Conservation (phyloP, 73 alveolate species). For the Loxodes magnus region DNA sequence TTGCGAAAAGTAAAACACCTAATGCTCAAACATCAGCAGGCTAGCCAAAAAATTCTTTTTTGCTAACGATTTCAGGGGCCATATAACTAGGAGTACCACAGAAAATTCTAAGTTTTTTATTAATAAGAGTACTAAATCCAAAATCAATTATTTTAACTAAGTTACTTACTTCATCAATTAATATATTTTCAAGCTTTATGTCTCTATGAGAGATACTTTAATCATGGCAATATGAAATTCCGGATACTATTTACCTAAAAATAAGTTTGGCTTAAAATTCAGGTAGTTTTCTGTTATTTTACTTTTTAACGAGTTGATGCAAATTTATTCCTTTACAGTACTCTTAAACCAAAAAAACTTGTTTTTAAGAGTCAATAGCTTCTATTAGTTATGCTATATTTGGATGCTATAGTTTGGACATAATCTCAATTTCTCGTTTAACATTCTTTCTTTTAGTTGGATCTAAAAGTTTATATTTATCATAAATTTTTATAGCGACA, state of each 20-base stretch:
- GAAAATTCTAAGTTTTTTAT: conserved; percentile 24
- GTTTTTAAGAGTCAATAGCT: conserved; percentile 73
- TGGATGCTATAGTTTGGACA: conserved; percentile 53
- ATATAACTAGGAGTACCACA: conserved; percentile 88
- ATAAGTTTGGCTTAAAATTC: conserved; percentile 47
- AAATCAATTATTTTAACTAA: conserved; percentile 28
- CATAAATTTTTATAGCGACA: conserved; percentile 79
- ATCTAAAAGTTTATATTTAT: conserved; percentile 55
- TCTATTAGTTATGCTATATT: conserved; percentile 72
- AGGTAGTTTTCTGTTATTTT: conserved; percentile 52
- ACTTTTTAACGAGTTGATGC: conserved; percentile 46
- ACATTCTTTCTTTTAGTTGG: conserved; percentile 50
- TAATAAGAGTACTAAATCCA: conserved; percentile 28
- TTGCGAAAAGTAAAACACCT: conserved; percentile 28
- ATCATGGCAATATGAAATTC: conserved; percentile 37
- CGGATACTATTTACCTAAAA: conserved; percentile 28
- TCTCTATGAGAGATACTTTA: conserved; percentile 38
- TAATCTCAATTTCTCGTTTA: conserved; percentile 46
- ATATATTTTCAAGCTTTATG: conserved; percentile 26
- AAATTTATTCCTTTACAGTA: conserved; percentile 62
- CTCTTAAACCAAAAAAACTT: conserved; percentile 65
- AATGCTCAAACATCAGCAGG: conserved; percentile 46
- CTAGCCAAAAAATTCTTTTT: conserved; percentile 29
- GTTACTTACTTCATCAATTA: conserved; percentile 24
- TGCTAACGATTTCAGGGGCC: conserved; percentile 82